Base-by-base conservation (phyloP, 805 yeast species). In the Cyberlindnera maritima region DNA sequence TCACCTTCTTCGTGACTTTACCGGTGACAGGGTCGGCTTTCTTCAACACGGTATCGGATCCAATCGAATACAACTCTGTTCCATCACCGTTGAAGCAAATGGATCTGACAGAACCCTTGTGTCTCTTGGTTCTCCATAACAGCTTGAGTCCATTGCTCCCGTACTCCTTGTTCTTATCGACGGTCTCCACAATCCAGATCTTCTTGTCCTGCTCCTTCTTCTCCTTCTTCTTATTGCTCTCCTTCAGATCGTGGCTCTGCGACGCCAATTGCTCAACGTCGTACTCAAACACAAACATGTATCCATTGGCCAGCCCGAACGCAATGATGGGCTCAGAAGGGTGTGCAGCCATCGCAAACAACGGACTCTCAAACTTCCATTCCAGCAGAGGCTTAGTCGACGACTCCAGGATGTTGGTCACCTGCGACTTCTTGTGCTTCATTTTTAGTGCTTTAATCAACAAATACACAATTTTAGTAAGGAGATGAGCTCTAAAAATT, bases 61-160 rank as follows among this genome's bases (percentile, higher is more conserved):
- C 98, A 17, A 82, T 80, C 0, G 96, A 75, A 58, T 72, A 87
- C 0, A 90, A 44, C 46, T 65, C 64, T 26, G 75, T 74, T n/a
- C 75, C 75, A 6, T 66, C 62, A 1, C 76, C 70, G 32, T 81
- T 78, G 63, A 88, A 83, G 8, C 79, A 69, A 2, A 88, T 68
- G 4, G 85, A 79, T 36, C 99, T 70, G 50, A 96, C 88, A 53
- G 96, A 84, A 1, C 89, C 91, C 63, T 89, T 90, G 62, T 92
- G 98, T 61, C 98, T 77, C 58, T 80, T 87, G 0, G 97, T 91
- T 46, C 84, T 79, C 99, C 99, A 92, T 1, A 65, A 46, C 23
- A 75, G 58, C 4, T 66, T 61, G 4, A 72, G 60, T 4, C 58
- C 57, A 9, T 26, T 44, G 13, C 18, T 70, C 11, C 49, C 53